Evolutionary conservation across 345 rosid species (phyloP), one percentile per base, ranked within the genome.

Genomic region (Rhizophora mangle): DNA sequence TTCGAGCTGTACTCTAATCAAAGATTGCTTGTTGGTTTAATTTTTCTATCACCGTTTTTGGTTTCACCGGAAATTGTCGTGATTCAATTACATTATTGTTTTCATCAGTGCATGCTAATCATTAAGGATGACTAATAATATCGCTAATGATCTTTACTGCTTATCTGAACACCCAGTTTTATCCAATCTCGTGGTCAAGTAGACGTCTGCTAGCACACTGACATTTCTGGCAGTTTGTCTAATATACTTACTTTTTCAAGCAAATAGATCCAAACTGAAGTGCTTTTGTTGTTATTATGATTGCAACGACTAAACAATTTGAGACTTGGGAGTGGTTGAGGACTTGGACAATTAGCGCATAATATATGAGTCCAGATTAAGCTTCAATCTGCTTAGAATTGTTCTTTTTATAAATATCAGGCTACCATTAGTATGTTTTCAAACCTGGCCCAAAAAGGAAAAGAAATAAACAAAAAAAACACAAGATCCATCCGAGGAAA

Each of bases 21-120:
- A 36, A 53, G 73, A 68, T 71, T 62, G 66, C 46, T 71, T 60
- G 21, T 54, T 36, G 30, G 30, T 54, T 21, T 62, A 10, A 6
- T 27, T 73, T 59, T 56, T 56, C 57, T 39, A 30, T 10, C 24
- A 16, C 7, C 31, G 30, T 58, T 66, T 37, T 55, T 63, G 68
- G 30, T 26, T 64, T n/a, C 20, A 26, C 62, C 51, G 72, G 62
- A 52, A 46, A 16, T 55, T 69, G n/a, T 56, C 52, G 57, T 81
- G 79, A 75, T 75, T 54, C 32, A 78, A 65, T 66, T 30, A 27
- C 20, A 7, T 30, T 9, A 55, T 22, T 55, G 59, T 15, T 22
- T 21, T 55, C 26, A 8, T 22, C 22, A 3, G 2, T 26, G 29
- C 60, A 9, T 10, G 18, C 22, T 11, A 27, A 39, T 36, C 39